These are phyloP conservation scores for Candida insectalens DNA, from an alignment of 805 yeast species.

Conservation along the genomic window DNA sequence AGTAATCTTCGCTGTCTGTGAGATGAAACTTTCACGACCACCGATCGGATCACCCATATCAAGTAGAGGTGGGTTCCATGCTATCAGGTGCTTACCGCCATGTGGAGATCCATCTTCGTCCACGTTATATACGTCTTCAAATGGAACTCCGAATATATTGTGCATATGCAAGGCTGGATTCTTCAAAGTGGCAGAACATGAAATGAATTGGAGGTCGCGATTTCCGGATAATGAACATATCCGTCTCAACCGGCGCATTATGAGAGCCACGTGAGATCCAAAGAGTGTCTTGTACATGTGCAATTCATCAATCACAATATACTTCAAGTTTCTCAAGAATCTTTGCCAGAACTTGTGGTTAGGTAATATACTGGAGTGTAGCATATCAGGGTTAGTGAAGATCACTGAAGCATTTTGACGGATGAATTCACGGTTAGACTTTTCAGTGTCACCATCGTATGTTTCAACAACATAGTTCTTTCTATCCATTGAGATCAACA, in stretches of 20 bases:
- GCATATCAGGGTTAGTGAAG: constrained; percentile 92
- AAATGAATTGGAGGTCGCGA: constrained; percentile 51
- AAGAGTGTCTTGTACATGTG: constrained; percentile 86
- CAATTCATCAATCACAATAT: constrained; percentile 74
- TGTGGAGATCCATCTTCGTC: constrained; percentile 82
- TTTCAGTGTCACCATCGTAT: constrained; percentile 89
- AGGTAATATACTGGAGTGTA: constrained; percentile 80
- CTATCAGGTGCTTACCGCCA: constrained; percentile 63
- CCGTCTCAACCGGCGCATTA: constrained; percentile 72
- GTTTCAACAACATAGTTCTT: constrained; percentile 48
- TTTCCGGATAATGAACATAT: constrained; percentile 48
- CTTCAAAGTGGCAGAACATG: constrained; percentile 90
- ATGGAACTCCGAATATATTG: constrained; percentile 57
- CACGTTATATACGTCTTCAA: constrained; percentile 43
- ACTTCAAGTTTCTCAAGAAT: constrained; percentile 56
- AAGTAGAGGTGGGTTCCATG: constrained; percentile 79
- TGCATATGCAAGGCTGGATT: constrained; percentile 68
- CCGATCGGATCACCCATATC: constrained; percentile 45
- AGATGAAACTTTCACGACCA: constrained; percentile 61
- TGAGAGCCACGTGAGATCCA: constrained; percentile 85
- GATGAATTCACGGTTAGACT: constrained; percentile 39
- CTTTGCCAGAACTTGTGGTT: constrained; percentile 64
- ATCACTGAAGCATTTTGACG: constrained; percentile 64
- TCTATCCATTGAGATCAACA: constrained; percentile 43
- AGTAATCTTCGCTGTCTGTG: constrained; percentile 68